phyloP scores from a whole-genome alignment of 2,329 filamentous ascomycete genomes.

The Trichophyton mentagrophytes region DNA sequence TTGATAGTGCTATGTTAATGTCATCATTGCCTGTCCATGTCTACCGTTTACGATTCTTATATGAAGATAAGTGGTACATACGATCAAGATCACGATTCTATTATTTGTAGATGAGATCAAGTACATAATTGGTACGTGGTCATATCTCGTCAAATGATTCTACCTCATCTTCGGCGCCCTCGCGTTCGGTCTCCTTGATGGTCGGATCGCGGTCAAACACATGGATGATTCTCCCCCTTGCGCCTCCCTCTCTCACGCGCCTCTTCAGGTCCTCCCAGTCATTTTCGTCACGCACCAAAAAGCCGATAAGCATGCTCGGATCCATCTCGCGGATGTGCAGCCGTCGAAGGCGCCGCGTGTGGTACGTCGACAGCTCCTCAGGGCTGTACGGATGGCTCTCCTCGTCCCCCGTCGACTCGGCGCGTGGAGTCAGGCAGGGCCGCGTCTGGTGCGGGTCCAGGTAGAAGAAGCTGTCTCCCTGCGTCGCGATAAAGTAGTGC shows the following conservation, averaged over 20 bases:
- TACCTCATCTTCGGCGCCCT: slow-evolving; percentile 75
- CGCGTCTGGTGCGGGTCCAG: slow-evolving; percentile 86
- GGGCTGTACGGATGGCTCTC: slow-evolving; percentile 40
- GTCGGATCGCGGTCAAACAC: slow-evolving; percentile 56
- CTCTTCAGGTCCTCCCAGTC: slow-evolving; percentile 78
- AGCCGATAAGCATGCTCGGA: slow-evolving; percentile 93
- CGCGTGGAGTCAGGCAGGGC: slow-evolving; percentile 54
- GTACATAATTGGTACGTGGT: neutral
- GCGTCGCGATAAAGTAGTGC: slow-evolving; percentile 60
- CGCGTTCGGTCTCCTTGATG: slow-evolving; percentile 47
- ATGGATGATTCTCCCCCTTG: slow-evolving; percentile 67
- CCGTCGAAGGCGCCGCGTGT: slow-evolving; percentile 70
- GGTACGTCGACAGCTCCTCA: slow-evolving; percentile 70
- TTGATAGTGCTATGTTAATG: neutral
- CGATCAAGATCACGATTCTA: too few relatives aligned
- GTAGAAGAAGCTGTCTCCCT: slow-evolving; percentile 77
- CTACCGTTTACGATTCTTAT: neutral
- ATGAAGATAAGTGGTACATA: too few relatives aligned
- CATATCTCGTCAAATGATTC: slow-evolving; percentile 60
- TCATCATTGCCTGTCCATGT: neutral
- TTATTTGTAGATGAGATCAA: too few relatives aligned
- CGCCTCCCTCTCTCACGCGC: slow-evolving; percentile 39
- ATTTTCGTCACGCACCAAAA: slow-evolving; percentile 66
- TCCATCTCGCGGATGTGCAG: slow-evolving; percentile 89
- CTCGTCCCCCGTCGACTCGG: slow-evolving; percentile 27